Conservation (phyloP, 1,139 yeast genomes). For the Pneumocystis canis region DNA sequence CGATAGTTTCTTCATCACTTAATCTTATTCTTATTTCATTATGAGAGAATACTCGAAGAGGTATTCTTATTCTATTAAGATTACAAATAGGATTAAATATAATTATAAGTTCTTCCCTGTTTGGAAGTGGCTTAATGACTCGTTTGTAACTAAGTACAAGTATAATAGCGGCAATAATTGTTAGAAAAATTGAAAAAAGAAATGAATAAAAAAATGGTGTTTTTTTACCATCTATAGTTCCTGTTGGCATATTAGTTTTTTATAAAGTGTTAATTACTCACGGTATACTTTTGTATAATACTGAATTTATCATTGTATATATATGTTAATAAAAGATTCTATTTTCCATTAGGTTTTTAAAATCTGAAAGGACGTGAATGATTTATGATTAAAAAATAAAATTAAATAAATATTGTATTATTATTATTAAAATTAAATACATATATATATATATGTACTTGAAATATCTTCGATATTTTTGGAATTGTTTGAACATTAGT, state of each 20-base stretch:
- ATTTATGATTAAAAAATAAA: background rate
- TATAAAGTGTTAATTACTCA: background rate
- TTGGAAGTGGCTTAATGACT: background rate
- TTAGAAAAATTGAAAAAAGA: background rate
- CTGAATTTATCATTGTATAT: background rate
- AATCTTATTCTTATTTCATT: background rate
- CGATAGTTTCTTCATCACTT: background rate
- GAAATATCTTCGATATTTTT: background rate
- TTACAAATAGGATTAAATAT: background rate
- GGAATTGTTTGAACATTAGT: background rate
- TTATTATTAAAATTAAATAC: background rate
- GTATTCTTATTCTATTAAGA: background rate
- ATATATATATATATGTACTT: background rate
- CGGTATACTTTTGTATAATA: background rate
- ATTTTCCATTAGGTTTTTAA: background rate
- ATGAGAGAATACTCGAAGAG: background rate
- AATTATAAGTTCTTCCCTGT: background rate
- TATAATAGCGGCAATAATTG: background rate
- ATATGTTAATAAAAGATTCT: background rate
- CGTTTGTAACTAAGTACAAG: background rate
- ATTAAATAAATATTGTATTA: background rate
- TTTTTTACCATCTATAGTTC: background rate
- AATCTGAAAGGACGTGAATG: background rate
- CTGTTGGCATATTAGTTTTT: background rate
- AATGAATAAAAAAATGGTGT: background rate